A percentile compares a stretch with the other conserved stretches of the same genome.
phyloP scores from a whole-genome alignment of 495 filamentous ascomycete genomes.

The Ramalina peruviana region DNA sequence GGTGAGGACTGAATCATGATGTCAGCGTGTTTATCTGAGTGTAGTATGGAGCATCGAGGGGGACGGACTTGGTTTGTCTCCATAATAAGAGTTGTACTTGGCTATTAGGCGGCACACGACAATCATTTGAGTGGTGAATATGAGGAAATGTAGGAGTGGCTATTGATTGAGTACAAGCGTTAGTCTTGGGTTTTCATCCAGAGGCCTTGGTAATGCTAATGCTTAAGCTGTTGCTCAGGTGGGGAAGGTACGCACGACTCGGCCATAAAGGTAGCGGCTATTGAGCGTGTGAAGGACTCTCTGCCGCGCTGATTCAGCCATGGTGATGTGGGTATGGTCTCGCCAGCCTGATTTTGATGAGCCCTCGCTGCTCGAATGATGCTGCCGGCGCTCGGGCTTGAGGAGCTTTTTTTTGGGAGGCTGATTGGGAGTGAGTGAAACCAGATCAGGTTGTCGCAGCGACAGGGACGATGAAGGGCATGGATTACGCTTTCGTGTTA shows the following conservation, averaged over 20 bases:
- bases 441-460: too few relatives aligned
- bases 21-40: conserved; percentile 12
- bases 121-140: conserved; percentile 80
- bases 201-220: background rate
- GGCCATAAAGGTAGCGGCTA: conserved; percentile 65
- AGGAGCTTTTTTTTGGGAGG: too few relatives aligned
- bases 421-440: too few relatives aligned
- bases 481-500: too few relatives aligned
- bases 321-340: conserved; percentile 8
- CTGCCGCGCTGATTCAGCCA: conserved; percentile 37
- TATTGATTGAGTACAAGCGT: conserved; percentile 24
- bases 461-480: too few relatives aligned
- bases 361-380: too few relatives aligned
- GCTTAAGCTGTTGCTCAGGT: background rate
- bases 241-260: conserved; percentile 46
- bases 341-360: too few relatives aligned
- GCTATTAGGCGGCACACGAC: conserved; percentile 65
- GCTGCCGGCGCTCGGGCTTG: too few relatives aligned
- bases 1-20: conserved; percentile 54
- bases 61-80: conserved; percentile 59
- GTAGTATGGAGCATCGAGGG: background rate
- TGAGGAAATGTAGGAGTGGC: conserved; percentile 76
- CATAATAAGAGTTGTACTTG: conserved; percentile 90
- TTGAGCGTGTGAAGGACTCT: conserved; percentile 56
- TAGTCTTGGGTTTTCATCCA: conserved; percentile 7